Percentiles rank a stretch among this genome's conserved stretches.
phyloP scores from a whole-genome alignment of 345 rosid genomes.

The Gossypium mustelinum region DNA sequence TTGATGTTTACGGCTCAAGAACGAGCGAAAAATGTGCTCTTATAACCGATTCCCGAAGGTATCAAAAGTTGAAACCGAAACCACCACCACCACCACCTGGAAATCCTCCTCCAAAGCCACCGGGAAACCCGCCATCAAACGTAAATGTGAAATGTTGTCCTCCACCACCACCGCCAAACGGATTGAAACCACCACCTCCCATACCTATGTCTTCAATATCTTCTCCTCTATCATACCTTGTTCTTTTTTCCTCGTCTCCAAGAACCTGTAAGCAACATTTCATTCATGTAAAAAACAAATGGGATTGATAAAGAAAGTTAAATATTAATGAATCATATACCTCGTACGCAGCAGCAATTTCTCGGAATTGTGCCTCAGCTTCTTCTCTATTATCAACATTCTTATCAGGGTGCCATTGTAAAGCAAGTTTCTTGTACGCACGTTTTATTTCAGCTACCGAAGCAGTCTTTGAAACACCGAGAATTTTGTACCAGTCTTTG shows the following conservation, averaged over 20 bases:
- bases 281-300: background rate
- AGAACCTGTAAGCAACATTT: slow-evolving; percentile 53
- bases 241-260: slow-evolving; percentile 83
- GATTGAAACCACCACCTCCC: slow-evolving; percentile 82
- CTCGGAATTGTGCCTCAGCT: too few species aligned
- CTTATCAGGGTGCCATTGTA: slow-evolving; percentile 97
- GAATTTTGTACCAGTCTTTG: slow-evolving; percentile 59
- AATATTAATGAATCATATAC: too few species aligned
- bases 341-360: too few species aligned
- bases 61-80: slow-evolving; percentile 60
- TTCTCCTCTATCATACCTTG: slow-evolving; percentile 91
- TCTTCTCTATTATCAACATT: background rate
- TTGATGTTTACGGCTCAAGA: background rate
- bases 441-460: slow-evolving; percentile 80
- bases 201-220: slow-evolving; percentile 86
- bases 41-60: background rate
- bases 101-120: slow-evolving; percentile 68
- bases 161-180: slow-evolving; percentile 70
- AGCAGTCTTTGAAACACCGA: slow-evolving; percentile 79
- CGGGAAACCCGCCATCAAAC: slow-evolving; percentile 90
- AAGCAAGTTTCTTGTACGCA: slow-evolving; percentile 93
- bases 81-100: slow-evolving; percentile 54
- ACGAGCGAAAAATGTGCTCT: background rate
- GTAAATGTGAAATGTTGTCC: slow-evolving; percentile 76
- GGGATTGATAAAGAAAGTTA: background rate